phyloP scores from a whole-genome alignment of 495 filamentous ascomycete species.

The Pseudotulostoma volvatum region DNA sequence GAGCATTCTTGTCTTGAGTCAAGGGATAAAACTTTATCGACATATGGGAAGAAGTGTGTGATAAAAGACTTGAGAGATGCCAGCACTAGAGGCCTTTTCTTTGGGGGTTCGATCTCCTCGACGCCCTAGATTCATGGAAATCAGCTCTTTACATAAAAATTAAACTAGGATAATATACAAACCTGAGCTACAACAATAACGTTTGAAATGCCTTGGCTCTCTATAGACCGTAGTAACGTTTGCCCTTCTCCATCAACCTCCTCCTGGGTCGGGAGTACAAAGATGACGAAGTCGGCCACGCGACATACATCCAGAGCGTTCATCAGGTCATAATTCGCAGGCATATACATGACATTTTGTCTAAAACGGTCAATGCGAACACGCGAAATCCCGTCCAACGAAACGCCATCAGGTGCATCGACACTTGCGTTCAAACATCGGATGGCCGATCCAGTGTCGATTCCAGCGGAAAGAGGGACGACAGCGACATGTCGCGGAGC shows the following conservation, averaged over 20 bases:
- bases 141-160: no score
- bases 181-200: conserved; percentile 60
- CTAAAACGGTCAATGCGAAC: conserved; percentile 78
- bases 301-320: conserved; percentile 70
- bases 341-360: conserved; percentile 75
- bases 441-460: conserved; percentile 50
- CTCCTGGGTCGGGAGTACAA: conserved; percentile 61
- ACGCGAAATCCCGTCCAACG: conserved; percentile 38
- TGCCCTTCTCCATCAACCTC: conserved; percentile 77
- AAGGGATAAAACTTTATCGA: conserved; percentile 73
- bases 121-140: no score
- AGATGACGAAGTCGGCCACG: conserved; percentile 74
- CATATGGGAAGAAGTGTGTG: conserved; percentile 76
- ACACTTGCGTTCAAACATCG: conserved; percentile 56
- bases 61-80: conserved; percentile 77
- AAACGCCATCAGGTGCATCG: conserved; percentile 55
- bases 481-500: conserved; percentile 87
- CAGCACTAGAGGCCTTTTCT: conserved; percentile 57
- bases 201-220: conserved; percentile 86
- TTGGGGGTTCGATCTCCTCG: conserved; percentile 58
- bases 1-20: conserved; percentile 77
- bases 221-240: conserved; percentile 64
- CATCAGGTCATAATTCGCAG: conserved; percentile 52
- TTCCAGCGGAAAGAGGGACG: conserved; percentile 60
- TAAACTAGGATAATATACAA: conserved; percentile 1